phyloP scores from a whole-genome alignment of 495 filamentous ascomycete genomes.

The Penicillium desertorum region DNA sequence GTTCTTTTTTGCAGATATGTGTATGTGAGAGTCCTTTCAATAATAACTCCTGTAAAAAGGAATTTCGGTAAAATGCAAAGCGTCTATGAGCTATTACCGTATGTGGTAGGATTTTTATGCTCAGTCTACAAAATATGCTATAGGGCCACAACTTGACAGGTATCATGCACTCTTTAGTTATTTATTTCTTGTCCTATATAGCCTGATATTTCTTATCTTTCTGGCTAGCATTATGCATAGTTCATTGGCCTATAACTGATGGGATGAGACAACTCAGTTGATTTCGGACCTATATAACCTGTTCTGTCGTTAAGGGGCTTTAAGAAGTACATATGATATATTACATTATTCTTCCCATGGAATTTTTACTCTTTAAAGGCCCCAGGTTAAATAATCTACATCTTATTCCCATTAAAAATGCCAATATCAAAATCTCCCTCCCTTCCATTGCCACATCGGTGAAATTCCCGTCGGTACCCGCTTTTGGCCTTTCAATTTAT shows the following conservation, averaged over 20 bases:
- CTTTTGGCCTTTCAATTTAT: conserved; percentile 24
- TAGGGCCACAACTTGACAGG: not conserved
- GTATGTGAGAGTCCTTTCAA: not conserved
- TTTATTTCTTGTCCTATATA: not conserved
- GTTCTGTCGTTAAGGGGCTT: not conserved
- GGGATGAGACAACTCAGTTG: not conserved
- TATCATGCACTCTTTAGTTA: not conserved
- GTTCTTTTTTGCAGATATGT: not conserved
- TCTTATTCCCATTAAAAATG: not conserved
- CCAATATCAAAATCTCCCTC: not conserved
- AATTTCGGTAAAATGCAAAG: not conserved
- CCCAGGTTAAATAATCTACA: not conserved
- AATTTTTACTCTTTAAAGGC: not conserved
- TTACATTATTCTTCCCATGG: not conserved
- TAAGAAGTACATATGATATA: not conserved
- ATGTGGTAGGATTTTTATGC: too few relatives aligned
- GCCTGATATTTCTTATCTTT: not conserved
- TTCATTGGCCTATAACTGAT: not conserved
- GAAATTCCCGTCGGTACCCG: conserved; percentile 32
- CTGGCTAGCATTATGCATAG: not conserved
- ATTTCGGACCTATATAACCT: not conserved
- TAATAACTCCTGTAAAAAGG: not conserved
- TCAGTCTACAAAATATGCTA: too few relatives aligned
- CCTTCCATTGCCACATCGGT: conserved; percentile 13
- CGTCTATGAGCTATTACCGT: not conserved